Evolutionary conservation across 148 eudicot genomes (phyloP), one percentile per base, ranked within the genome.

Genomic region (Camellia japonica): DNA sequence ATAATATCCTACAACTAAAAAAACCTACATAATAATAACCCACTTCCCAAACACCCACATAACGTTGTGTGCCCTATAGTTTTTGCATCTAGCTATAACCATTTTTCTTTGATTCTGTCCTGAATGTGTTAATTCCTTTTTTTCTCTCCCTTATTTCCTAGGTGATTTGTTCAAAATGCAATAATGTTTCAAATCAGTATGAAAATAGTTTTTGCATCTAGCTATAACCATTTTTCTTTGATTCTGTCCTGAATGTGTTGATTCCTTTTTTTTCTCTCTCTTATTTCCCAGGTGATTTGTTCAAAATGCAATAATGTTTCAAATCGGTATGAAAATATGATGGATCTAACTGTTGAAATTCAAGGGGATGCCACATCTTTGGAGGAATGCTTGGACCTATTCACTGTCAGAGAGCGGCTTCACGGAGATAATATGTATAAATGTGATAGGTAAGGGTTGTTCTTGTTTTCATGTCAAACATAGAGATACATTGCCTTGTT

Each of bases 291-390:
- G 98, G 94, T 95, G 80, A 86, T 88, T 81, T 95, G 98, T 83
- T 80, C 90, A 16, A 78, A 86, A 61, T 95, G 98, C 90, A 68
- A 88, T 81, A 90, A 90, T 60, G 87, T 89, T 47, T 95, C 98
- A 49, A 90, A 91, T 77, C 98, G 90, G 79, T 91, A 87, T 76
- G 98, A 95, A 78, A 90, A 91, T 85, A 90, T 95, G 97, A 91
- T 95, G 97, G 98, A 95, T 84, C 83, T 95, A 84, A 89, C 90
- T n/a, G 98, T 95, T 82, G 98, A 95, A 87, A 93, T 93, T 73
- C 90, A 91, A 66, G 97, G 98, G 67, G 93, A 89, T 81, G 93
- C 93, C 49, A 83, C 89, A 43, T 90, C 97, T 80, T 87, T 95
- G 84, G 92, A 95, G 85, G 93, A 95, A 82, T 93, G 97, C 79